Evolutionary conservation across 2,329 filamentous ascomycete species (phyloP), one percentile per base, ranked within the genome.

Genomic region (Calonectria pteridis): DNA sequence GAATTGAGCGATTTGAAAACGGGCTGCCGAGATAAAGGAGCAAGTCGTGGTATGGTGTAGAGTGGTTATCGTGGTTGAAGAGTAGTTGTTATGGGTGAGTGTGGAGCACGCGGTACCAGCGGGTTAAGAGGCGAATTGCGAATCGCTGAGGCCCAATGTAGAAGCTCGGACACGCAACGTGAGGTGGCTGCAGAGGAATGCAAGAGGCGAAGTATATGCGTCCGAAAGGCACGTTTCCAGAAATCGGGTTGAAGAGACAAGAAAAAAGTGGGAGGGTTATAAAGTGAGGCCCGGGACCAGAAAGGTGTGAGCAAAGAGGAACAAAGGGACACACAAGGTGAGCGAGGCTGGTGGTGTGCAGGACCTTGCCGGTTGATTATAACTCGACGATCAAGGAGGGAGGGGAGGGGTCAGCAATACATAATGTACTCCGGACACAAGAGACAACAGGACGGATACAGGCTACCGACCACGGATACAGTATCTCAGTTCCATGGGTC

Each of bases 331-430:
- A 33, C 28, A 58, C 26, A 58, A 55, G 28, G 51, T 18, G 51
- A 29, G 53, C 31, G 53, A 59, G 70, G 23, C 50, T 63, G 18
- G 65, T 69, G 50, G 62, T 64, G 50, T 33, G 70, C 14, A 46
- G 37, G 23, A 40, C 33, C 35, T 43, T 23, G 58, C 67, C 35
- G 35, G 37, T 72, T 55, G 65, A 37, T 37, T 63, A 50, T 46
- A 63, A 37, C 58, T 67, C 33, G 35, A 43, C 43, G 55, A 76
- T 64, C 62, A 73, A 65, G 40, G 43, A 62, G 59, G 59, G 63
- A 68, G 35, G 77, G 77, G 74, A 76, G 77, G 77, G 77, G 77
- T 78, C 70, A 79, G 77, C 72, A 78, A 78, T 77, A 72, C 63
- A 67, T 69, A 55, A 46, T n/a, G n/a, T n/a, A n/a, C n/a, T n/a